phyloP scores from a whole-genome alignment of 1,284 basidiomycete genomes.

The Lignosus rhinocerotis region DNA sequence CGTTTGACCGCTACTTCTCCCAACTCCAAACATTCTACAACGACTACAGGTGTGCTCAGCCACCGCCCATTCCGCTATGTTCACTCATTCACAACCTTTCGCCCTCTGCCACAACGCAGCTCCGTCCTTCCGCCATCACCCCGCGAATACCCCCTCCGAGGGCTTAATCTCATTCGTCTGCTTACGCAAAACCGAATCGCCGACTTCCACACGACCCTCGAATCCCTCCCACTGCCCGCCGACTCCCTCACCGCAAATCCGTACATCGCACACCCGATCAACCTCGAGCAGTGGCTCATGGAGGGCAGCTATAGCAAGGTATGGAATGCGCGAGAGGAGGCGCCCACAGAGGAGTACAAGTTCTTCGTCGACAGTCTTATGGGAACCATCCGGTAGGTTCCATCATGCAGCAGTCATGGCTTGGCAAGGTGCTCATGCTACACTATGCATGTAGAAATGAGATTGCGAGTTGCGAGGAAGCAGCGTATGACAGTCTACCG shows the following conservation, averaged over 20 bases:
- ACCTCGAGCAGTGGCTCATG: slow-evolving; percentile 97
- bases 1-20: slow-evolving; percentile 94
- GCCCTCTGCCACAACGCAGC: slow-evolving; percentile 39
- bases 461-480: slow-evolving; percentile 91
- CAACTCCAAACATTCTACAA: slow-evolving; percentile 93
- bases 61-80: neutral
- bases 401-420: neutral
- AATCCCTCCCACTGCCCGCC: slow-evolving; percentile 82
- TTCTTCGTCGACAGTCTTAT: slow-evolving; percentile 90
- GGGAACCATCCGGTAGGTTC: slow-evolving; percentile 84
- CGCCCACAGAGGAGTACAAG: slow-evolving; percentile 84
- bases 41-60: slow-evolving; percentile 67
- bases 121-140: slow-evolving; percentile 78
- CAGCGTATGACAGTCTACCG: slow-evolving; percentile 86
- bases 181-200: slow-evolving; percentile 96
- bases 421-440: neutral
- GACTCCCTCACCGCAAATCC: slow-evolving; percentile 75
- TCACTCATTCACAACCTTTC: neutral
- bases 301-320: slow-evolving; percentile 98
- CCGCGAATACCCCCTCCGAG: slow-evolving; percentile 87
- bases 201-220: slow-evolving; percentile 98
- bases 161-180: slow-evolving; percentile 91
- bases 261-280: slow-evolving; percentile 84
- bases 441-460: slow-evolving; percentile 62
- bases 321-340: slow-evolving; percentile 91